Base-by-base conservation (phyloP, 1,139 yeast species). In the Debaryomyces fabryi region DNA sequence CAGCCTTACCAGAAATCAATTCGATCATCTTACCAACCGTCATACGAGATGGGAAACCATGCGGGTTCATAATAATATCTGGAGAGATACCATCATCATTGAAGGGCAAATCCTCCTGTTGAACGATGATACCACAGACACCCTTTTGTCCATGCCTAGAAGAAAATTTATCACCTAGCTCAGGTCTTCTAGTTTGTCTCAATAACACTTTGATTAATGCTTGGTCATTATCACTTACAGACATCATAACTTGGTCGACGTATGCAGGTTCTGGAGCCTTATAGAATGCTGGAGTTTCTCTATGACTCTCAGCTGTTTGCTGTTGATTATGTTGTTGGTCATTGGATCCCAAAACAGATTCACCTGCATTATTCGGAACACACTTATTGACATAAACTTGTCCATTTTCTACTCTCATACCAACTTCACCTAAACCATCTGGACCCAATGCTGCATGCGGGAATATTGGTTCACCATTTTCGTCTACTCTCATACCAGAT, bases 31-130 rank as follows among this genome's bases (percentile, higher is more conserved):
- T 93, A 52, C 99, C 99, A 23, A 93, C 99, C 42, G 99, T 93
- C 99, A 93, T 93, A 78, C 99, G 96, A 35, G 98, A 92, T 55
- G 99, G 99, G 85, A 93, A 93, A 73, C 97, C 99, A 65, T 93
- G 99, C 1, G 99, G 99, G 64, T 93, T 93, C 96, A 93, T 93
- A 62, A 93, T 93, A 57, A 93, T 91, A 71, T 93, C 99, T 0
- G 99, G 99, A 3, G 83, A 76, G 41, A 92, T 81, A 60, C 98
- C 98, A 52, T 84, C 81, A 59, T 92, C 97, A 63, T 86, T 88
- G 67, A 92, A 93, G 29, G 99, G 99, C 79, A 93, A 79, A 64
- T 93, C 99, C 65, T 91, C 97, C 63, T 92, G 97, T 61, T 89
- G 92, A 12, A 92, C 97, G 67, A 92, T 93, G 58, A 92, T 89